These are phyloP conservation scores for Wickerhamiella qilinensis DNA, from an alignment of 805 yeast genomes.

Conservation along the genomic window DNA sequence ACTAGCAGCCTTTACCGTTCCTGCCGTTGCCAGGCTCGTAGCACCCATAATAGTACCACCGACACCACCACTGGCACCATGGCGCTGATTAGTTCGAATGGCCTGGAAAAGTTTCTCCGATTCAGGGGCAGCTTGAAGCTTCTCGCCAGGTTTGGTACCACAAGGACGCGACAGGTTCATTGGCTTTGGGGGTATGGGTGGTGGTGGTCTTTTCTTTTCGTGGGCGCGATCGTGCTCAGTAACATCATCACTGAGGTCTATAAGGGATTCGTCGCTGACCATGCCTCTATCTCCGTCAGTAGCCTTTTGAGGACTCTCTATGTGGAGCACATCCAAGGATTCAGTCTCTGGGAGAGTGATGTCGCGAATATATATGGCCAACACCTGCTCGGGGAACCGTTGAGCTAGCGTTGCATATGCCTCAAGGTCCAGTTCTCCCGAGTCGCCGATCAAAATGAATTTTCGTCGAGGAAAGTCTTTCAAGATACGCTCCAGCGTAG, in stretches of 20 bases:
- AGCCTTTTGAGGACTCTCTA: not conserved
- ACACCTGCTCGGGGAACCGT: constrained; percentile 42
- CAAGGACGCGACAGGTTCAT: not conserved
- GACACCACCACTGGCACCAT: constrained; percentile 1
- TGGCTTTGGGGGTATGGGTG: not conserved
- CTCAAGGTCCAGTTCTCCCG: constrained; percentile 90
- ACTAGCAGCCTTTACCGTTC: not conserved
- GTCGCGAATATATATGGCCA: constrained; percentile 68
- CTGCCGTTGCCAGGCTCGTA: not conserved
- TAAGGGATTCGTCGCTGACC: not conserved
- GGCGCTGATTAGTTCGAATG: not conserved
- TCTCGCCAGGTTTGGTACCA: not conserved
- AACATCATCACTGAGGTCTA: not conserved
- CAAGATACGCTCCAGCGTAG: constrained; percentile 44
- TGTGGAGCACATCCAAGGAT: not conserved
- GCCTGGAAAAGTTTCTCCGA: not conserved
- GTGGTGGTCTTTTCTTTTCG: not conserved
- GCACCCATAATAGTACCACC: constrained; percentile 1
- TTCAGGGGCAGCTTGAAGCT: not conserved
- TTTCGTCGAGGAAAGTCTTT: constrained; percentile 60
- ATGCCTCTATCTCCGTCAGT: not conserved
- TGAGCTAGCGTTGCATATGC: constrained; percentile 65
- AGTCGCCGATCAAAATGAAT: constrained; percentile 81
- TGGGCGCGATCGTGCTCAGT: not conserved
- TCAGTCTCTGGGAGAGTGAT: constrained; percentile 29